These are phyloP conservation scores for Osmanthus fragrans DNA, from an alignment of 257 asterid genomes.

Conservation along the genomic window DNA sequence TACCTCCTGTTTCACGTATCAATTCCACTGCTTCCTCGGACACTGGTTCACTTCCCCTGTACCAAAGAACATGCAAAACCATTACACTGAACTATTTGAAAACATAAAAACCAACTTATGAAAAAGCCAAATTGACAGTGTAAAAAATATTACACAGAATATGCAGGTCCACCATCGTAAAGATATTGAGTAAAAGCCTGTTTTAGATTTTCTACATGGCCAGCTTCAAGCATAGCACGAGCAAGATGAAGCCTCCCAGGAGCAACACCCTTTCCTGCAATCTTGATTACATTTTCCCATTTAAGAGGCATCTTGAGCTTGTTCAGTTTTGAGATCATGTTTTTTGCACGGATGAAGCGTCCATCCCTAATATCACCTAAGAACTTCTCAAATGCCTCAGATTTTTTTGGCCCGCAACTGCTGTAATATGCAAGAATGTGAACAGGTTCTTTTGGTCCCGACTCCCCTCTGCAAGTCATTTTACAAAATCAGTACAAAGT, in stretches of 20 bases:
- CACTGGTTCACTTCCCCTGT: slow-evolving; percentile 91
- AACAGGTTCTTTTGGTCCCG: slow-evolving; percentile 80
- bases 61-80: slow-evolving; percentile 9
- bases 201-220: slow-evolving; percentile 87
- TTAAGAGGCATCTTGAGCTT: slow-evolving; percentile 80
- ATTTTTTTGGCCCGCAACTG: slow-evolving; percentile 76
- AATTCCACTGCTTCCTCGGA: slow-evolving; percentile 77
- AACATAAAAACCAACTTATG: background rate
- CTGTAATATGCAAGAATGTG: slow-evolving; percentile 99
- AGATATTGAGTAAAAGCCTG: slow-evolving; percentile 89
- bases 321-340: slow-evolving; percentile 75
- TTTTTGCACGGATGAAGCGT: slow-evolving; percentile 82
- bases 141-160: slow-evolving; percentile 66
- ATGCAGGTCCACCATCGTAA: slow-evolving; percentile 97
- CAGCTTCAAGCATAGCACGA: slow-evolving; percentile 98
- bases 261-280: slow-evolving; percentile 95
- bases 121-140: slow-evolving; percentile 11
- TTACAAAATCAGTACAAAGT: slow-evolving; percentile 16
- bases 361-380: slow-evolving; percentile 74
- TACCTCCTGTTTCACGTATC: slow-evolving; percentile 88
- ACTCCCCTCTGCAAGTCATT: slow-evolving; percentile 54
- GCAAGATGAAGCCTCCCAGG: slow-evolving; percentile 97
- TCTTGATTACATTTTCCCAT: slow-evolving; percentile 79
- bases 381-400: slow-evolving; percentile 61
- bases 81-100: slow-evolving; percentile 6